Base-by-base conservation (phyloP, 2,329 filamentous ascomycete genomes). In the Zymoseptoria ardabiliae region DNA sequence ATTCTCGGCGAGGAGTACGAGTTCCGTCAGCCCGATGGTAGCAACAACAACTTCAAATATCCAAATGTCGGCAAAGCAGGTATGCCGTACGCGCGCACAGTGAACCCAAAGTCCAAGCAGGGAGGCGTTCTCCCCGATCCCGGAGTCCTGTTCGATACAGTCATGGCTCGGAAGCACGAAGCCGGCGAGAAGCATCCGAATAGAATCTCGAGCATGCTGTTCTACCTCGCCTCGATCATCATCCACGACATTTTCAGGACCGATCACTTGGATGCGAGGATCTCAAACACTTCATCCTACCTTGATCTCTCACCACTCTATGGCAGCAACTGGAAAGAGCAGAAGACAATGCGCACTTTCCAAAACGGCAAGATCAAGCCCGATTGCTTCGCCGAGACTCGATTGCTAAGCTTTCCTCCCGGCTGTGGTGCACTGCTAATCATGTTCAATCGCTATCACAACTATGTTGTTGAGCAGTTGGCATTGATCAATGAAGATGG, bases 401-500 rank as follows among this genome's bases (percentile, higher is more conserved):
- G 87, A 10, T 73, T 89, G 1, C 73, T 89, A 4, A 81, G 83
- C 2, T 86, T 89, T 58, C 87, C 87, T 3, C 83, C 85, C 0
- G 87, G 87, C 23, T 85, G 88, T n/a, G 84, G 84, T 50, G 81
- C 82, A 10, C 74, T 89, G 64, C 71, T 90, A 45, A 83, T 90
- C 64, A 82, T 88, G 75, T 90, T 88, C 77, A 82, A 81, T 59
- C 76, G 78, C 21, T 95, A 95, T 75, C 93, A 97, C 75, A 97
- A 97, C 74, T 82, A 94, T 64, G 84, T 91, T 0, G 91, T 89
- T 1, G 82, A 85, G 57, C 88, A 93, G 61, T 78, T 97, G 19
- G 89, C 89, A 0, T 77, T 81, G n/a, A 93, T 97, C 74, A 96
- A 97, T 68, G 92, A 97, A 68, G 84, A 85, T 51, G 86, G 85